Percentiles rank a stretch among this genome's conserved stretches.
phyloP scores from a whole-genome alignment of 2,329 filamentous ascomycete species.

The Claviceps cyperi region DNA sequence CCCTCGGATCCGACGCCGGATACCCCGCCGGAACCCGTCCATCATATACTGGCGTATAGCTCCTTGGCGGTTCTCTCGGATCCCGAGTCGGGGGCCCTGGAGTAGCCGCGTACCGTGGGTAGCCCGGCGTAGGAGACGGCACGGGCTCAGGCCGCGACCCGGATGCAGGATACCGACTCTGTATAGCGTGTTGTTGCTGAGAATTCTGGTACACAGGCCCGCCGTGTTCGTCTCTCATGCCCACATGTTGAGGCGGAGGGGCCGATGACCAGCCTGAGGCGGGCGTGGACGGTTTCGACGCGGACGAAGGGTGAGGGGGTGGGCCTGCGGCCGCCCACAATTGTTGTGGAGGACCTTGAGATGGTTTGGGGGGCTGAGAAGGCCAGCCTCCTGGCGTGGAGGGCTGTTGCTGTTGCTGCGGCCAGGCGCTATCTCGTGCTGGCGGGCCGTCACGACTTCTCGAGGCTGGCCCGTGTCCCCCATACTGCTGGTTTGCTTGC shows the following conservation, averaged over 20 bases:
- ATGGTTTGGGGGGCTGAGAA: slow-evolving; percentile 17
- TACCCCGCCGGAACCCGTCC: slow-evolving; percentile 25
- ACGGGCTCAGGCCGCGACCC: slow-evolving; percentile 27
- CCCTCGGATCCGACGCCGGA: slow-evolving; percentile 18
- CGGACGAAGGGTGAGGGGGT: slow-evolving; percentile 3
- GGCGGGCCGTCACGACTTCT: slow-evolving; percentile 27
- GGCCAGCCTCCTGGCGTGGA: slow-evolving; percentile 14
- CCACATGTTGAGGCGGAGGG: slow-evolving; percentile 19
- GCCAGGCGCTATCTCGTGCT: slow-evolving; percentile 23
- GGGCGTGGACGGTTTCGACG: slow-evolving; percentile 21
- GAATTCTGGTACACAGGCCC: slow-evolving; percentile 19
- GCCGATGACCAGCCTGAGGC: slow-evolving; percentile 19
- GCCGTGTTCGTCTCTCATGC: slow-evolving; percentile 25
- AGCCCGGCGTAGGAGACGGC: slow-evolving; percentile 24
- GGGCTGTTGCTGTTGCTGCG: slow-evolving; percentile 10
- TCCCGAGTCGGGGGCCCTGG: slow-evolving; percentile 29
- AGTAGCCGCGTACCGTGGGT: slow-evolving; percentile 29
- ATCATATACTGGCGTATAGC: slow-evolving; percentile 34
- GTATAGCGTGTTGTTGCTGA: slow-evolving; percentile 25
- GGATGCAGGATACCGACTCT: slow-evolving; percentile 23
- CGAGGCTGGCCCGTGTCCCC: slow-evolving; percentile 29
- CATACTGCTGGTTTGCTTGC: slow-evolving; percentile 10
- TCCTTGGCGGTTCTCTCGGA: slow-evolving; percentile 26
- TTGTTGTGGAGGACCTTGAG: slow-evolving; percentile 20
- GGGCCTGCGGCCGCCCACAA: slow-evolving; percentile 14